A percentile compares a stretch with the other conserved stretches of the same genome.
Conservation (phyloP, 805 yeast species). For the Barnettozyma botsteinii region DNA sequence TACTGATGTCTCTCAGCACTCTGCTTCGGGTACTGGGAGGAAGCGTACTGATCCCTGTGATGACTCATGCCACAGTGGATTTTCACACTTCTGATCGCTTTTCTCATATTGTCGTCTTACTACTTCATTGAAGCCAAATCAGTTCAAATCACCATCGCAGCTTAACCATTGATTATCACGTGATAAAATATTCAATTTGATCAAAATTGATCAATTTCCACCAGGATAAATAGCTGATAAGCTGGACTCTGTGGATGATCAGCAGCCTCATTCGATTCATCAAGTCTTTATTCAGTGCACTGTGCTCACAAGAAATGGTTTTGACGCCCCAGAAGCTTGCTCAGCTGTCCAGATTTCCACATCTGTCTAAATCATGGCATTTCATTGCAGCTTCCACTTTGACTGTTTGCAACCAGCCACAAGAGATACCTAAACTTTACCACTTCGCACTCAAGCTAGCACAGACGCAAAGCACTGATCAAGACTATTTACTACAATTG, state of each 20-base stretch:
- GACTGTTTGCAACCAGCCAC: conserved; percentile 76
- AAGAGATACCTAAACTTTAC: conserved; percentile 69
- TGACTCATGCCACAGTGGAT: no score
- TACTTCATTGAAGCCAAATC: no score
- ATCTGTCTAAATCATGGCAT: conserved; percentile 61
- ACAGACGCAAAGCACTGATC: conserved; percentile 7
- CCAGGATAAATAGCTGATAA: no score
- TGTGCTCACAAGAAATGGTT: conserved; percentile 16
- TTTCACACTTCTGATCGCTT: no score
- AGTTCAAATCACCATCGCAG: no score
- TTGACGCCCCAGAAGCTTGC: conserved; percentile 53
- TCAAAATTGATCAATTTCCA: no score
- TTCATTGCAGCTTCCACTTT: conserved; percentile 74
- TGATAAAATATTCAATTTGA: no score
- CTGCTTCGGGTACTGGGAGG: no score
- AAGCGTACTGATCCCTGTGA: no score
- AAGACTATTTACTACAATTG: conserved; percentile 1
- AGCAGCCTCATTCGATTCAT: background rate
- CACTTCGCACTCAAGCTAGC: conserved; percentile 51
- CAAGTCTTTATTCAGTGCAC: background rate
- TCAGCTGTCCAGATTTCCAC: conserved; percentile 48
- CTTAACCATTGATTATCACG: no score
- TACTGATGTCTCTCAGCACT: no score
- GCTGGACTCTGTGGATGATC: background rate
- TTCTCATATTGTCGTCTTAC: no score